Evolutionary conservation across 2,329 filamentous ascomycete genomes (phyloP), one percentile per base, ranked within the genome.

Genomic region (Colletotrichum sp.): DNA sequence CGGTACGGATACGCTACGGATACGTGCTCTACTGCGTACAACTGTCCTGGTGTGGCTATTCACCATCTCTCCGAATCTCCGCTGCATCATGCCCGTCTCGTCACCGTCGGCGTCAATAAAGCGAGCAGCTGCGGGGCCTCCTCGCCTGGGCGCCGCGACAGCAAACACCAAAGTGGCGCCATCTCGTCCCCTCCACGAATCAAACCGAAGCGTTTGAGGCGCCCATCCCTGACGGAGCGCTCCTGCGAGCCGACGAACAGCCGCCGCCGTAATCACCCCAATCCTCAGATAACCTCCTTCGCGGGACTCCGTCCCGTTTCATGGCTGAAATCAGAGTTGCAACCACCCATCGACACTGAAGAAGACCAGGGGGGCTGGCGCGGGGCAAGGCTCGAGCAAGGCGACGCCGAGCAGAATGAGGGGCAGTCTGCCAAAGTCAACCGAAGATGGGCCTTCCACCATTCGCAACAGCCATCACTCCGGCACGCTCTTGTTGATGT

Each of bases 221-320:
- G 24, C 13, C 33, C 12, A 57, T 51, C 68, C 68, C 43, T 47
- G 61, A 13, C 55, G 38, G 38, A 47, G 38, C 34, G 31, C 55
- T 29, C 16, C 31, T 31, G 34, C 47, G 36, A 61, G 67, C 62
- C 55, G 71, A 47, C 62, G 38, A 57, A 71, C 55, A 73, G 57
- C 71, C 71, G 71, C 71, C 66, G 58, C 71, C 71, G 68, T 73
- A 70, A 70, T 73, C 24, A 29, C 38, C 34, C 29, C 43, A 67
- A 62, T 13, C 36, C 66, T 47, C 36, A 51, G 29, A 47, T 38
- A 47, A 12, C 36, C 54, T 58, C 24, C 33, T 38, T 51, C 62
- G 36, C 55, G 67, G 71, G 47, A 73, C 66, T 71, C 55, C 71
- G 68, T 73, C 68, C 71, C 71, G 71, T 73, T 73, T 71, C 62